phyloP scores from a whole-genome alignment of 2,329 filamentous ascomycete species.

The Emydomyces testavorans region DNA sequence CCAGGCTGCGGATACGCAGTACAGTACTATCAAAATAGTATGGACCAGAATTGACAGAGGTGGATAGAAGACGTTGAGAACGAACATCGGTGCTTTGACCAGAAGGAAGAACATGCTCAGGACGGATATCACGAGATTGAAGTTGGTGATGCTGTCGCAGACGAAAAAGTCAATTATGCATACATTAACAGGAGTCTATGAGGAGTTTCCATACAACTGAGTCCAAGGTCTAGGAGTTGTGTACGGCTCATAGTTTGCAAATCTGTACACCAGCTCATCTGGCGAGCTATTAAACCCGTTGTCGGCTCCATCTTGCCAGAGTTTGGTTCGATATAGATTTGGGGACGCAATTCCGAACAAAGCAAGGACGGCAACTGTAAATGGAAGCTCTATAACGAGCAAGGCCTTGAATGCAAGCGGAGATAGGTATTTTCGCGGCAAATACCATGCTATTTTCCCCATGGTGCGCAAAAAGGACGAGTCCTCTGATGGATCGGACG shows the following conservation, averaged over 20 bases:
- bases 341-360: constrained; percentile 52
- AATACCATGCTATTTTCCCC: constrained; percentile 18
- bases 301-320: constrained; percentile 51
- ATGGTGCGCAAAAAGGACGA: constrained; percentile 4
- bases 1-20: constrained; percentile 43
- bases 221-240: constrained; percentile 49
- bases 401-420: constrained; percentile 43
- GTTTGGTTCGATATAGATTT: constrained; percentile 48
- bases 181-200: constrained; percentile 4
- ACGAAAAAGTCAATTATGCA: constrained; percentile 4
- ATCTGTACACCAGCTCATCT: constrained; percentile 44
- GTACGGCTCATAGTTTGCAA: constrained; percentile 48
- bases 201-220: constrained; percentile 39
- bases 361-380: constrained; percentile 47
- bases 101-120: constrained; percentile 51
- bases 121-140: constrained; percentile 50
- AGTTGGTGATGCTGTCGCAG: constrained; percentile 44
- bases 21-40: constrained; percentile 41
- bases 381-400: constrained; percentile 44
- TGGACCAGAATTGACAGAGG: constrained; percentile 45
- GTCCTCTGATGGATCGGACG: not conserved
- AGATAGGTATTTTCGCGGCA: constrained; percentile 45
- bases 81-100: constrained; percentile 45
- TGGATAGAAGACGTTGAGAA: constrained; percentile 47
- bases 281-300: constrained; percentile 54